These are phyloP conservation scores for Trichoderma semiorbis DNA, from an alignment of 2,329 filamentous ascomycete genomes.

Conservation along the genomic window DNA sequence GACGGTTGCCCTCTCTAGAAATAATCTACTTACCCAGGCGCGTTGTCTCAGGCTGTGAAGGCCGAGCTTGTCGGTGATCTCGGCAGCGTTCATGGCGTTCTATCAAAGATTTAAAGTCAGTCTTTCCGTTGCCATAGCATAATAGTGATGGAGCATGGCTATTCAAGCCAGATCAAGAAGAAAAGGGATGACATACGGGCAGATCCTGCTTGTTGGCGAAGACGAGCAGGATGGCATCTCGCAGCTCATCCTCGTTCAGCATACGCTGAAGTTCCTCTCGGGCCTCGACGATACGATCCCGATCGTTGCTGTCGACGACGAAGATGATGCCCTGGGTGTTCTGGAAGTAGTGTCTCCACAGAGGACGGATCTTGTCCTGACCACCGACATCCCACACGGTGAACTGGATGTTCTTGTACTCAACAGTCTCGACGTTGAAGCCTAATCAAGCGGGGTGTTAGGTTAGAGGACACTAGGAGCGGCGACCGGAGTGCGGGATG, in stretches of 20 bases:
- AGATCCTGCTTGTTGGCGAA: conserved; percentile 99
- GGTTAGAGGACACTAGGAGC: background rate
- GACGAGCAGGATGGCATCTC: conserved; percentile 92
- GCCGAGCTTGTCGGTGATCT: conserved; percentile 99
- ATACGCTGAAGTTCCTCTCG: conserved; percentile 96
- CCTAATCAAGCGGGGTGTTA: conserved; percentile 46
- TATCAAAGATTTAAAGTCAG: conserved; percentile 36
- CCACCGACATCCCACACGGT: conserved; percentile 99
- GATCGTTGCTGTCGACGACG: conserved; percentile 98
- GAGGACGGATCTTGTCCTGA: conserved; percentile 99
- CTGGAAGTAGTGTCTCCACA: conserved; percentile 99
- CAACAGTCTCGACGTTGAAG: conserved; percentile 99
- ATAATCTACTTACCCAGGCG: conserved; percentile 81
- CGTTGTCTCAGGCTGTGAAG: conserved; percentile 98
- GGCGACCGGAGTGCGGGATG: background rate
- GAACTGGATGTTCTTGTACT: conserved; percentile 99
- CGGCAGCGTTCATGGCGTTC: conserved; percentile 99
- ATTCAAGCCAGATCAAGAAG: background rate
- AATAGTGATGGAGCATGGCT: background rate
- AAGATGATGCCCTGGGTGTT: conserved; percentile 99
- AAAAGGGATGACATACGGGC: conserved; percentile 61
- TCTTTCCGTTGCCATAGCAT: background rate
- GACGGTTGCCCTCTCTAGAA: background rate
- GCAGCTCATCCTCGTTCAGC: conserved; percentile 98
- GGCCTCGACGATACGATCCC: conserved; percentile 95